A percentile compares a stretch with the other conserved stretches of the same genome.
These are phyloP conservation scores for Colletotrichum ledebouriae DNA, from an alignment of 2,329 filamentous ascomycete genomes.

Conservation along the genomic window DNA sequence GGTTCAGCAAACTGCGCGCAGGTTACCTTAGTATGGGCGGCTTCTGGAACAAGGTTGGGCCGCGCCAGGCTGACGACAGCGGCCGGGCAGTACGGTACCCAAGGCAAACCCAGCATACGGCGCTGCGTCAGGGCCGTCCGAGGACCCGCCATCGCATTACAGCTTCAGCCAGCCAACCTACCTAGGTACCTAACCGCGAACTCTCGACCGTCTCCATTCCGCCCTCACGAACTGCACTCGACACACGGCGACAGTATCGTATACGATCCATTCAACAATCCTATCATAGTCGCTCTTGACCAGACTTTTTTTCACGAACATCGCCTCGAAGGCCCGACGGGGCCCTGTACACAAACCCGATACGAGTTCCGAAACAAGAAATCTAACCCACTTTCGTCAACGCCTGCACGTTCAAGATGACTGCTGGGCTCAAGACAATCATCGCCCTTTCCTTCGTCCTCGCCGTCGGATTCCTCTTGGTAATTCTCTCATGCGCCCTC, in stretches of 20 bases:
- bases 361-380: constrained; percentile 38
- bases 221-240: constrained; percentile 18
- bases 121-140: constrained; percentile 35
- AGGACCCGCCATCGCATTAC: constrained; percentile 40
- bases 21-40: background rate
- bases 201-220: constrained; percentile 12
- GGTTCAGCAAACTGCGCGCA: background rate
- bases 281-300: background rate
- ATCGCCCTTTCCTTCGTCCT: constrained; percentile 99
- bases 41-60: constrained; percentile 40
- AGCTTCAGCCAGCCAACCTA: constrained; percentile 34
- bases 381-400: constrained; percentile 22
- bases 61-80: constrained; percentile 34
- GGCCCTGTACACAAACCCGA: constrained; percentile 34
- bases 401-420: constrained; percentile 59
- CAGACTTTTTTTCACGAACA: background rate
- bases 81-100: background rate
- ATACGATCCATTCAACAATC: background rate
- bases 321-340: constrained; percentile 34
- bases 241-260: background rate
- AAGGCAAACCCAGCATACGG: constrained; percentile 7
- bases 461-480: constrained; percentile 97
- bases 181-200: constrained; percentile 31
- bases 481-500: constrained; percentile 96
- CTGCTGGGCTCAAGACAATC: constrained; percentile 97